Conservation (phyloP, 768 basidiomycete species). For the Lenzites betulinus region DNA sequence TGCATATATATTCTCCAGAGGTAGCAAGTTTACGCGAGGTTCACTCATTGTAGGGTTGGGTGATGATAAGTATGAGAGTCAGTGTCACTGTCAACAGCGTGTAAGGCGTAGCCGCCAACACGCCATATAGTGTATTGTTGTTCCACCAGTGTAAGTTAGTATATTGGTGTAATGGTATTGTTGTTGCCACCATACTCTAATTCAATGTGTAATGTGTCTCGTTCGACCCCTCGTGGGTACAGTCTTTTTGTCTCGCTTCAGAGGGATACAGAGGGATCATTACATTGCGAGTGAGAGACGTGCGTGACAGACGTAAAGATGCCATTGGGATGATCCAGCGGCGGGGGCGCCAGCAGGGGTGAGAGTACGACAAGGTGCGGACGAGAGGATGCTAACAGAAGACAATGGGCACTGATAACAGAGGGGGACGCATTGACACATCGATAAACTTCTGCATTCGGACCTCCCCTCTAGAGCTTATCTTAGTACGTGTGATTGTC, state of each 20-base stretch:
- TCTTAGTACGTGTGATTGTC: conserved; percentile 80
- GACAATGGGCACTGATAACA: conserved; percentile 25
- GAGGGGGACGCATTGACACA: conserved; percentile 25
- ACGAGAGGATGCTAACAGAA: conserved; percentile 20
- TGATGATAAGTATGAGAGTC: no score
- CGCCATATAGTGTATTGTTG: no score
- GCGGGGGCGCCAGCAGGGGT: conserved; percentile 6
- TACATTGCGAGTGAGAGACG: no score
- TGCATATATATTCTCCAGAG: neutral
- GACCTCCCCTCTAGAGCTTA: conserved; percentile 50
- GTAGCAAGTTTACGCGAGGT: neutral
- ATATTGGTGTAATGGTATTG: no score
- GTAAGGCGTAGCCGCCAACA: no score
- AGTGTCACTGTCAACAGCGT: no score
- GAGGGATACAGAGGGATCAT: conserved; percentile 5
- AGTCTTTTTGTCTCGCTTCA: no score
- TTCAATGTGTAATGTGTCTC: no score
- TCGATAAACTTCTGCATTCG: conserved; percentile 26
- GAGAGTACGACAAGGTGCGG: conserved; percentile 23
- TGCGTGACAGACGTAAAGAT: conserved; percentile 24
- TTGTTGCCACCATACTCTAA: no score
- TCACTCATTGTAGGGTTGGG: no score
- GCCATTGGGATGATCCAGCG: conserved; percentile 19
- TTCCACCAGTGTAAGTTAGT: no score
- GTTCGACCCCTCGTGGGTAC: no score